These are phyloP conservation scores for Neofusicoccum umdonicola DNA, from an alignment of 2,329 filamentous ascomycete species.

Conservation along the genomic window DNA sequence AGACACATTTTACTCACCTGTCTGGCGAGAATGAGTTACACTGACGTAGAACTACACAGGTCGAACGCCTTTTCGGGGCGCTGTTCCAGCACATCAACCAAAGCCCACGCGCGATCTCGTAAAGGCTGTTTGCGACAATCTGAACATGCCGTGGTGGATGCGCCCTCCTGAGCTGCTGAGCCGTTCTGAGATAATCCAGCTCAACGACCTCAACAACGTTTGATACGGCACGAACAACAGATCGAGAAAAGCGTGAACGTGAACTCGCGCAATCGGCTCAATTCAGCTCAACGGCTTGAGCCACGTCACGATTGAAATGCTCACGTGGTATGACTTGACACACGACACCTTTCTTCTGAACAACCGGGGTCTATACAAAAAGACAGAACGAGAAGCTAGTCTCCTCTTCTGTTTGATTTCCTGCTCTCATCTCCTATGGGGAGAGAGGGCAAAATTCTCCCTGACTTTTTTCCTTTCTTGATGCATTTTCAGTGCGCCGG, in stretches of 20 bases:
- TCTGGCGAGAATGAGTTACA: constrained; percentile 7
- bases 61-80: constrained; percentile 46
- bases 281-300: not conserved
- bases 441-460: constrained; percentile 9
- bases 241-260: not conserved
- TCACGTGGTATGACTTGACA: constrained; percentile 17
- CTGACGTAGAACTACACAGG: constrained; percentile 31
- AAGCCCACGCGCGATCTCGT: constrained; percentile 38
- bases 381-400: constrained; percentile 1
- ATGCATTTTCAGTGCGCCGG: constrained; percentile 19
- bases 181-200: not conserved
- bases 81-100: constrained; percentile 47
- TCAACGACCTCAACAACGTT: not conserved
- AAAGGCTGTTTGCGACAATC: not conserved
- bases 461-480: constrained; percentile 8
- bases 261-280: not conserved
- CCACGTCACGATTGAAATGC: constrained; percentile 9
- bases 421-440: constrained; percentile 3
- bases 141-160: not conserved
- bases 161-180: not conserved
- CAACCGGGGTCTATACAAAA: constrained; percentile 11
- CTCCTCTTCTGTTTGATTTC: constrained; percentile 7
- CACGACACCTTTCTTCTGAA: constrained; percentile 15
- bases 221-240: too few relatives aligned
- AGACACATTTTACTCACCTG: constrained; percentile 22